phyloP scores from a whole-genome alignment of 2,329 filamentous ascomycete species.

The Aspergillus puulaauensis region DNA sequence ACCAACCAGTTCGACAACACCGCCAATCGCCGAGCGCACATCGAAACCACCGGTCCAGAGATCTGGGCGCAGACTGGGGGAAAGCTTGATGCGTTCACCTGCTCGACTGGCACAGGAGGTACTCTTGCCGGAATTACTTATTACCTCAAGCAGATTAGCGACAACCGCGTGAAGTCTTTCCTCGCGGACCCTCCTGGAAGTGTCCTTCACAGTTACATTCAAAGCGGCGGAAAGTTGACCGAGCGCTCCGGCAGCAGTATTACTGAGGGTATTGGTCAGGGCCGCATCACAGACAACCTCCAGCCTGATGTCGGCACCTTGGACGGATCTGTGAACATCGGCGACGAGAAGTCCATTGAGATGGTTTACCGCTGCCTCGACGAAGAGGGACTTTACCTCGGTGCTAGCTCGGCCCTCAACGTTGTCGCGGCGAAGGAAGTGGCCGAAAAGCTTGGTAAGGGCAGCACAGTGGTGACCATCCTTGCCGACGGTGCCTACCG shows the following conservation, averaged over 20 bases:
- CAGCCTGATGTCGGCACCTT: conserved; percentile 78
- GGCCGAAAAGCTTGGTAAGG: conserved; percentile 82
- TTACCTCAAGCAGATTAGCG: conserved; percentile 80
- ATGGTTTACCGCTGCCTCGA: conserved; percentile 98
- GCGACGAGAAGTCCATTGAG: conserved; percentile 90
- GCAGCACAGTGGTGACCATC: conserved; percentile 88
- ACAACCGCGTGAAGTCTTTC: conserved; percentile 78
- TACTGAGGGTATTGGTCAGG: conserved; percentile 97
- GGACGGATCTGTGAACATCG: conserved; percentile 80
- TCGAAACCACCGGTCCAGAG: conserved; percentile 95
- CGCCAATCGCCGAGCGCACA: conserved; percentile 88
- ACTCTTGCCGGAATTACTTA: conserved; percentile 86
- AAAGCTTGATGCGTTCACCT: conserved; percentile 89
- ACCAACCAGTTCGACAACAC: conserved; percentile 99
- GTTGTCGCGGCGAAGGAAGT: conserved; percentile 94
- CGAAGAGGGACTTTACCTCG: conserved; percentile 92
- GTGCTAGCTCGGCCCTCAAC: conserved; percentile 90
- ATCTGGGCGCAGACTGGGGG: conserved; percentile 92
- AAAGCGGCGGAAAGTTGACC: conserved; percentile 76
- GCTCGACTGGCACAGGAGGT: conserved; percentile 88
- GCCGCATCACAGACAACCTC: conserved; percentile 93
- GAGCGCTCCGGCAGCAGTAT: conserved; percentile 85
- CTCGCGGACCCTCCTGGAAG: conserved; percentile 92
- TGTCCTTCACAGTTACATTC: conserved; percentile 89
- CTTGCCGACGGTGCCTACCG: conserved; percentile 96